Base-by-base conservation (phyloP, 2,329 filamentous ascomycete genomes). In the Westerdykella aurantiaca region DNA sequence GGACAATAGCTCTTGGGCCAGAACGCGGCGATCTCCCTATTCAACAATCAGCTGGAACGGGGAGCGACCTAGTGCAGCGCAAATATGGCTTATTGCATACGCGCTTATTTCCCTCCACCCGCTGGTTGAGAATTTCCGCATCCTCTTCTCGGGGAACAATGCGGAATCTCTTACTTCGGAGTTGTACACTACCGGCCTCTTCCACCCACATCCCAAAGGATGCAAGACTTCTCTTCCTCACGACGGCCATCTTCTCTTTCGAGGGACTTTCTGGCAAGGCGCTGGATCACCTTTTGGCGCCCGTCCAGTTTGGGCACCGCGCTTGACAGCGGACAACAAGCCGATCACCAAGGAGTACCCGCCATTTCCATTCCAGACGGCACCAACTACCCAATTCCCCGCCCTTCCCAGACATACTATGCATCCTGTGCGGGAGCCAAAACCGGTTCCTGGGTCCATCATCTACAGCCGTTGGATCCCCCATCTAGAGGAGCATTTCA, bases 381-480 rank as follows among this genome's bases (percentile, higher is more conserved):
- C 72, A 21, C 67, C 76, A 47, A 75, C 72, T 3, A 77, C 71
- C 31, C 66, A 68, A 38, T 73, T 72, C 42, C 70, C 71, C 11
- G 61, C 69, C 4, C 61, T 73, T 43, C 70, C 69, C 4, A 68
- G 78, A 10, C 79, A 85, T 61, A 73, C 79, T 10, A 81, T 79
- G 66, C 86, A 90, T 66, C 86, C 86, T 3, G 73, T 83, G 6
- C 81, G 86, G 7, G 80, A 81, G 1, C 75, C 80, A 29, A 90
- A 91, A 70, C 86, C 86, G 5, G 69, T 73, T 1, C 83, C 83
- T 0, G 84, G 85, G 3, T 78, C 82, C 1, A 76, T 85, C 47
- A 76, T 86, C 53, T 91, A 91, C 71, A 88, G 84, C 60, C 81
- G 86, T 44, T 90, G 83, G 72, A 83, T 90, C 48, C 85, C 85